Evolutionary conservation across 495 filamentous ascomycete species (phyloP), one percentile per base, ranked within the genome.

Genomic region (Copromyces sp.): DNA sequence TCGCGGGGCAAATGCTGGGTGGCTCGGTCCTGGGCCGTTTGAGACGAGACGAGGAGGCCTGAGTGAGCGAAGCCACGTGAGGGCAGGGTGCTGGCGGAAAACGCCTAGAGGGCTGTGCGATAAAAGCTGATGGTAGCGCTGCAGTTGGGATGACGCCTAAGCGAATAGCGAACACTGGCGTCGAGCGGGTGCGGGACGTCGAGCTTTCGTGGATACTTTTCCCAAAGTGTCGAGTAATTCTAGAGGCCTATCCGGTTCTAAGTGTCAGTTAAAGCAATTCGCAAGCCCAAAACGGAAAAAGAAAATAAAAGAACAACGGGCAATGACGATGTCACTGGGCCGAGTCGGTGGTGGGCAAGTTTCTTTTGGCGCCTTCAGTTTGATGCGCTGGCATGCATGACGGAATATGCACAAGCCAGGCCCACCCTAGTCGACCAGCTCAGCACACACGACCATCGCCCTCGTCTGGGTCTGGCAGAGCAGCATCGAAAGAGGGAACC

Each of bases 361-460:
- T 74, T 73, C 72, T 77, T 81, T 81, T 83, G 80, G 82, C 80
- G 83, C 83, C 80, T 80, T 82, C 80, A 78, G 74, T 75, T 83
- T 86, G 84, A 86, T 86, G 84, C 83, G 84, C 82, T 86, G 84
- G 84, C 84, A 86, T 86, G 84, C 84, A 86, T 86, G 83, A 84
- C 84, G 83, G 84, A 81, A 85, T 83, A 85, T 85, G 84, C 84
- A 86, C 78, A 80, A 83, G 80, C 81, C 78, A 82, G 84, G 81
- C 80, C 83, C 83, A 85, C 83, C 83, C 53, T 69, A 73, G 79
- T 75, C 74, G 77, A 78, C 80, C 80, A 82, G 70, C 78, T 80
- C 80, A 82, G 77, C 80, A 45, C 53, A 74, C 78, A 75, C 73
- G 47, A 74, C 69, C 74, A 65, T 65, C 45, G 73, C 74, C 70